These are phyloP conservation scores for Botrytis galanthina DNA, from an alignment of 2,329 filamentous ascomycete genomes.

Conservation along the genomic window DNA sequence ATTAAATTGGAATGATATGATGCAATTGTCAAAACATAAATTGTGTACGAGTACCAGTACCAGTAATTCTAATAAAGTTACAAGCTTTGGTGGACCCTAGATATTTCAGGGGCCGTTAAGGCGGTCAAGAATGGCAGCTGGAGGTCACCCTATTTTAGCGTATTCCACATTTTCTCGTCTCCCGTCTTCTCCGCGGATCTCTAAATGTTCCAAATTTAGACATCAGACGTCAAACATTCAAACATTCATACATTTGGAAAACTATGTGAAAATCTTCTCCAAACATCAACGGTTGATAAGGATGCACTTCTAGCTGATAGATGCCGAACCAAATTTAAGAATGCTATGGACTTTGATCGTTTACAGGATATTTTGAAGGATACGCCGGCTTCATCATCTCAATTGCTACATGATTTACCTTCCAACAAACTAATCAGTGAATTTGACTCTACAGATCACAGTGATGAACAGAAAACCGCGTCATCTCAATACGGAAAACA, in stretches of 20 bases:
- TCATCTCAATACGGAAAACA: neutral
- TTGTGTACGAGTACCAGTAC: too few species aligned
- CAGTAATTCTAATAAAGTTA: neutral
- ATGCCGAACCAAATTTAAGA: neutral
- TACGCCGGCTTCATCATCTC: neutral
- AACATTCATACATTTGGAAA: neutral
- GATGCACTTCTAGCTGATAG: neutral
- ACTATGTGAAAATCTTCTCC: neutral
- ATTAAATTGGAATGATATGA: neutral
- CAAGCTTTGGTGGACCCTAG: neutral
- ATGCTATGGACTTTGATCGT: constrained; percentile 29
- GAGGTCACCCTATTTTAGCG: neutral
- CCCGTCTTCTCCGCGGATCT: neutral
- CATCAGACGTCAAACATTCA: neutral
- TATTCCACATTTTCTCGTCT: neutral
- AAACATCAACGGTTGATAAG: neutral
- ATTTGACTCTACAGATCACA: neutral
- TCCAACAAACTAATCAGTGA: constrained; percentile 11
- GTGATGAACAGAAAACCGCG: neutral
- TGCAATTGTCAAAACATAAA: neutral
- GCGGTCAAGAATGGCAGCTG: constrained; percentile 6
- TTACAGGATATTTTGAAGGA: constrained; percentile 21
- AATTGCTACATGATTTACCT: constrained; percentile 31
- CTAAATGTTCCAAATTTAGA: neutral
- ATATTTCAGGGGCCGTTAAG: neutral